Evolutionary conservation across 352 stramenopile genomes (phyloP), one percentile per base, ranked within the genome.

Genomic region (Globisporangium okanoganense): DNA sequence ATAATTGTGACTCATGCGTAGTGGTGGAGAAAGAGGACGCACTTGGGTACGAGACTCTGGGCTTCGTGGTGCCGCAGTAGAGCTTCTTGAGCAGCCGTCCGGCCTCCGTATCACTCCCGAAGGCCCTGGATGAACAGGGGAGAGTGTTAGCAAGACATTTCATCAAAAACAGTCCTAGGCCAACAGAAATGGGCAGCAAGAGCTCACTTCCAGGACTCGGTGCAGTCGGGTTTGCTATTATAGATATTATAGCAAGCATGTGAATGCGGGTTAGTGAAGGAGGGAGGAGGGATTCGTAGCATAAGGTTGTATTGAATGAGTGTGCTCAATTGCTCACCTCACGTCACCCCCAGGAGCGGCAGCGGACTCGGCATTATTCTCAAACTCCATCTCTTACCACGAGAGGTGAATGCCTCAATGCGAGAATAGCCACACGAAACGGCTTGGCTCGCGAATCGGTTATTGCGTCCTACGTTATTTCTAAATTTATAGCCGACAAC

Each of bases 11-110:
- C 10, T n/a, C 1, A 13, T 36, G 41, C 5, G 27, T 13, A 12
- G 9, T 36, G 18, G 27, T 31, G 22, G 18, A 20, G 14, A 18
- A 72, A 78, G 12, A 3, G 14, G 25, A 72, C 79, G 35, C 62
- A 93, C 83, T 93, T 10, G 82, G 84, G 38, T 94, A 94, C 10
- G 64, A 62, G n/a, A 94, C 70, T 40, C 83, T 71, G 7, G 82
- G 80, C 51, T 90, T 94, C n/a, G 66, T 44, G 13, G 69, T 78
- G 25, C 78, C 78, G 22, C 77, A 79, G 50, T 94, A 94, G 13
- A 94, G 56, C 52, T 87, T 87, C 72, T 88, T 89, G 24, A 94
- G 67, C 61, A 94, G 56, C 27, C 78, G 56, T 12, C 84, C 84
- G 1, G 84, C 82, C 57, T 94, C 84, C 10, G 84, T 90, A 53